phyloP scores from a whole-genome alignment of 2,329 filamentous ascomycete genomes.

The Phoma sp. region DNA sequence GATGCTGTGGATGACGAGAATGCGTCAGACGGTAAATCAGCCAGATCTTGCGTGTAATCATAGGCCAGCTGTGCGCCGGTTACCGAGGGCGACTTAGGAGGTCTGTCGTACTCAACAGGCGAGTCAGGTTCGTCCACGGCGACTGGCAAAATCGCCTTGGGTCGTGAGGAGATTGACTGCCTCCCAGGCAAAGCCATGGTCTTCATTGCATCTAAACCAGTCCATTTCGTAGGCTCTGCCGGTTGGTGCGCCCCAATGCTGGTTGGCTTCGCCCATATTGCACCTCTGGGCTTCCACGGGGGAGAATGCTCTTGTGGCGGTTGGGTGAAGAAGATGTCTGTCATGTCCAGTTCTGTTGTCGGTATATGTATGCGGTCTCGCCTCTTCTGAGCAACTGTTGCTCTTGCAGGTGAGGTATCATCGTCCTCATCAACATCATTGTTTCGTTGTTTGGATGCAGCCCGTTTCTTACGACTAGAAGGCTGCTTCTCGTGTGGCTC shows the following conservation, averaged over 20 bases:
- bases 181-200: constrained; percentile 34
- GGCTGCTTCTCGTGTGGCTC: constrained; percentile 8
- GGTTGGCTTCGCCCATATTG: constrained; percentile 55
- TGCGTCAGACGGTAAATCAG: constrained; percentile 66
- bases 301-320: constrained; percentile 51
- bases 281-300: constrained; percentile 54
- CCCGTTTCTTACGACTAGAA: constrained; percentile 22
- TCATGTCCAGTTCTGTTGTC: constrained; percentile 47
- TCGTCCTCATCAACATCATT: constrained; percentile 16
- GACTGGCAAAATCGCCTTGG: constrained; percentile 22
- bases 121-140: constrained; percentile 18
- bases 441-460: constrained; percentile 17
- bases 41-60: constrained; percentile 55
- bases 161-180: constrained; percentile 35
- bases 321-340: constrained; percentile 53
- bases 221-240: constrained; percentile 17
- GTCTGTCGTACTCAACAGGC: constrained; percentile 19
- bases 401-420: constrained; percentile 28
- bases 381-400: constrained; percentile 41
- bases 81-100: constrained; percentile 17
- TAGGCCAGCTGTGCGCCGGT: constrained; percentile 22
- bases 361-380: constrained; percentile 54
- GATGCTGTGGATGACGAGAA: constrained; percentile 68
- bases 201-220: constrained; percentile 29
- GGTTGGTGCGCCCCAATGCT: constrained; percentile 37